A percentile compares a stretch with the other conserved stretches of the same genome.
Evolutionary conservation across 2,329 filamentous ascomycete species (phyloP).

Genomic region (Drechslera avenae): DNA sequence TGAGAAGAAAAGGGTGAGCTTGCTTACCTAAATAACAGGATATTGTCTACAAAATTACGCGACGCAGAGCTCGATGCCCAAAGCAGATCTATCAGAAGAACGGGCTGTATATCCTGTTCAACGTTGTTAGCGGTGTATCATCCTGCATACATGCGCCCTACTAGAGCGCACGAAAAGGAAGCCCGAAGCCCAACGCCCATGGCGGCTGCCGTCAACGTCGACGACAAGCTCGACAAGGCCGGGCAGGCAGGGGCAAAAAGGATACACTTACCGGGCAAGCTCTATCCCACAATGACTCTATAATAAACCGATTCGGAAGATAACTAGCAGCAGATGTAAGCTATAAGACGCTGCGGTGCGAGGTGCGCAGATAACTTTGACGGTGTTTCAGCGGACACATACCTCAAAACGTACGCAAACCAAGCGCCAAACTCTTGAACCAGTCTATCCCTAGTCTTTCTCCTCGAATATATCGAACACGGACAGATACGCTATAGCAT

Average conservation of each 20-base stretch:
- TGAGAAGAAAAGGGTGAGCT: slow-evolving; percentile 3
- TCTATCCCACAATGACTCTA: slow-evolving; percentile 37
- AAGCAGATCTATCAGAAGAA: slow-evolving; percentile 41
- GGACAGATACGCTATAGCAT: slow-evolving; percentile 45
- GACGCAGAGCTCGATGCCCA: slow-evolving; percentile 34
- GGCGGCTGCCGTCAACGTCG: background rate
- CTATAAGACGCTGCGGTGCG: slow-evolving; percentile 11
- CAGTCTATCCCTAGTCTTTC: slow-evolving; percentile 52
- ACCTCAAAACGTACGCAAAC: slow-evolving; percentile 45
- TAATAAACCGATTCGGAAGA: slow-evolving; percentile 33
- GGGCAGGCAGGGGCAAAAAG: background rate
- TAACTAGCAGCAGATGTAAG: slow-evolving; percentile 36
- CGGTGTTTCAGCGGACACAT: slow-evolving; percentile 23
- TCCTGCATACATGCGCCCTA: background rate
- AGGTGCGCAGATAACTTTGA: slow-evolving; percentile 5
- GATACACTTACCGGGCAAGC: slow-evolving; percentile 31
- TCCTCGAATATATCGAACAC: slow-evolving; percentile 42
- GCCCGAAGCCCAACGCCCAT: background rate
- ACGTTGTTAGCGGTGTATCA: slow-evolving; percentile 10
- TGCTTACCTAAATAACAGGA: slow-evolving; percentile 42
- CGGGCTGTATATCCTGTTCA: slow-evolving; percentile 33
- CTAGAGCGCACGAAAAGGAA: background rate
- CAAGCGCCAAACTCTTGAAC: slow-evolving; percentile 50
- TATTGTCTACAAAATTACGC: slow-evolving; percentile 32
- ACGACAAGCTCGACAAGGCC: background rate